Conservation (phyloP, 306 rosid genomes). For the Parietaria judaica region DNA sequence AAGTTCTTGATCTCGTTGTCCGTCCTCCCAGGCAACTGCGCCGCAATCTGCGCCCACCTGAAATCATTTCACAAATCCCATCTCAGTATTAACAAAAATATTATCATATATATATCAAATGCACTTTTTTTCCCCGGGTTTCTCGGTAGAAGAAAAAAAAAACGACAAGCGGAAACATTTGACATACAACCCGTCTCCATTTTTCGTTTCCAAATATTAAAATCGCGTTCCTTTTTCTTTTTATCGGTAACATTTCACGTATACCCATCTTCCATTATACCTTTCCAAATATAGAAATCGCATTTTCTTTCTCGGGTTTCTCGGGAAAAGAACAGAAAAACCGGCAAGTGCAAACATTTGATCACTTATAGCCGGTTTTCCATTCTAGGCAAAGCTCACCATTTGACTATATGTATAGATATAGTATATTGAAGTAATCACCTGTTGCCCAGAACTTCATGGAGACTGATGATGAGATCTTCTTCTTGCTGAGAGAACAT, state of each 20-base stretch:
- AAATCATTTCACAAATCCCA: background rate
- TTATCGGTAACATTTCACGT: too few relatives aligned
- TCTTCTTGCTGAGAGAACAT: slow-evolving; percentile 85
- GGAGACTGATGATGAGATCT: slow-evolving; percentile 71
- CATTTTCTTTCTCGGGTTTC: too few relatives aligned
- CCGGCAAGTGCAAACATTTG: too few relatives aligned
- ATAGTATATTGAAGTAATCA: slow-evolving; percentile 9
- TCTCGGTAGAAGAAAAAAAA: background rate
- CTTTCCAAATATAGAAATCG: background rate
- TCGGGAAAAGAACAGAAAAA: too few relatives aligned
- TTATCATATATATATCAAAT: background rate
- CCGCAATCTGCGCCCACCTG: slow-evolving; percentile 98
- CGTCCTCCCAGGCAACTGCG: slow-evolving; percentile 93
- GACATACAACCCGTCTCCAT: too few relatives aligned
- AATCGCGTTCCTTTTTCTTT: too few relatives aligned
- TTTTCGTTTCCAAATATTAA: too few relatives aligned
- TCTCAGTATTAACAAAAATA: background rate
- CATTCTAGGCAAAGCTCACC: background rate
- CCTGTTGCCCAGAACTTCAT: slow-evolving; percentile 85
- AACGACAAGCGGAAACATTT: background rate
- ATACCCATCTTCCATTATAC: too few relatives aligned
- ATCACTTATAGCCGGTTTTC: too few relatives aligned
- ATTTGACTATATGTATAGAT: background rate
- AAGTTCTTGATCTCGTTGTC: slow-evolving; percentile 93
- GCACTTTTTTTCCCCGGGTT: slow-evolving; percentile 1